These are phyloP conservation scores for Pouteria glomerata DNA, from an alignment of 148 eudicot genomes.

Conservation along the genomic window DNA sequence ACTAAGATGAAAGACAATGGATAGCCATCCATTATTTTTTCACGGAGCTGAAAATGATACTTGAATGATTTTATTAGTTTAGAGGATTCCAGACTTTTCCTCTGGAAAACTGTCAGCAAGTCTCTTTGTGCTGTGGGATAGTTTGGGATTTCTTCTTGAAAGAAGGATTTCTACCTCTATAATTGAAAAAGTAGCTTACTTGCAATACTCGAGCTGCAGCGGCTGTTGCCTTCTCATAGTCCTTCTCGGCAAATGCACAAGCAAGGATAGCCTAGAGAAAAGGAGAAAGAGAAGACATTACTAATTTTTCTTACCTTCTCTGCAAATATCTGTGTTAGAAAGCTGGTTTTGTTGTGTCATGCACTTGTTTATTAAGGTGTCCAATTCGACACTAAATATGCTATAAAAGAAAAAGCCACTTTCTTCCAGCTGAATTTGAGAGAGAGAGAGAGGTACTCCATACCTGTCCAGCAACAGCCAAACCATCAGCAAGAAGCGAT, in stretches of 20 bases:
- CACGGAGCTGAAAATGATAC: not conserved
- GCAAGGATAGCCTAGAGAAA: constrained; percentile 82
- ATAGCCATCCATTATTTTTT: not conserved
- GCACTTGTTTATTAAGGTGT: no score
- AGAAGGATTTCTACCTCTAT: not conserved
- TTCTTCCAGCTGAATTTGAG: not conserved
- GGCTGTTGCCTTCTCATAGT: constrained; percentile 66
- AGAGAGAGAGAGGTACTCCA: not conserved
- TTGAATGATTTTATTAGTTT: not conserved
- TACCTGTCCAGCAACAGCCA: constrained; percentile 98
- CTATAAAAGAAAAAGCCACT: no score
- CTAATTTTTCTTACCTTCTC: not conserved
- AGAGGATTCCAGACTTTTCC: not conserved
- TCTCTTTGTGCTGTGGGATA: not conserved
- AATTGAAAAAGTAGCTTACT: constrained; percentile 30
- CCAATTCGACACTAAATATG: no score
- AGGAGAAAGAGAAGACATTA: not conserved
- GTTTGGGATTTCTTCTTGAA: not conserved
- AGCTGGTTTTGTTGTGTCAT: no score
- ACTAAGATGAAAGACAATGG: not conserved
- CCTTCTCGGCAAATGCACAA: constrained; percentile 92
- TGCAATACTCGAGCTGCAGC: constrained; percentile 82
- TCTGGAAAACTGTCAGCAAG: not conserved
- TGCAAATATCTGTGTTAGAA: no score
- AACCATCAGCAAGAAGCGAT: constrained; percentile 93